Evolutionary conservation across 352 stramenopile species (phyloP).

Genomic region (Phytophthora palmivora): DNA sequence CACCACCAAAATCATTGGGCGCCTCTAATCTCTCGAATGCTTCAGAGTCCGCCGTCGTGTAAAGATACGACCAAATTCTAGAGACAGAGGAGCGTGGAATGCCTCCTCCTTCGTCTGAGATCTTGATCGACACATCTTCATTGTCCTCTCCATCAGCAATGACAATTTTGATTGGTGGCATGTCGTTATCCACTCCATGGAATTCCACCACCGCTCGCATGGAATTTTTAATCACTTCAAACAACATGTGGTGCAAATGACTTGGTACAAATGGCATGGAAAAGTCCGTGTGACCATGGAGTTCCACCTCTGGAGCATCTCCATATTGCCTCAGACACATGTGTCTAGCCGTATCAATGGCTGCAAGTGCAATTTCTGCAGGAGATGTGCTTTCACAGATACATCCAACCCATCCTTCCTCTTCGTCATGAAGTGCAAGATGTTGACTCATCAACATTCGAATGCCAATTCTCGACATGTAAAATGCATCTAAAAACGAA

Average conservation of each 20-base stretch:
- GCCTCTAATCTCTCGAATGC: slow-evolving; percentile 92
- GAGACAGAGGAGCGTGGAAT: slow-evolving; percentile 98
- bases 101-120: slow-evolving; percentile 99
- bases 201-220: slow-evolving; percentile 99
- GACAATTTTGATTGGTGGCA: slow-evolving; percentile 99
- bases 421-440: slow-evolving; percentile 94
- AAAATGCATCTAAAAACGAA: slow-evolving; percentile 99
- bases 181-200: slow-evolving; percentile 97
- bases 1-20: slow-evolving; percentile 86
- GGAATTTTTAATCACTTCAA: slow-evolving; percentile 99
- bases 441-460: slow-evolving; percentile 99
- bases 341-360: slow-evolving; percentile 98
- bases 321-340: slow-evolving; percentile 99
- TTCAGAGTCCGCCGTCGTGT: slow-evolving; percentile 98
- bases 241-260: slow-evolving; percentile 98
- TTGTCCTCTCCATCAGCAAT: slow-evolving; percentile 99
- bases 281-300: slow-evolving; percentile 98
- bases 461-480: slow-evolving; percentile 99
- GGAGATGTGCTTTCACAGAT: slow-evolving; percentile 97
- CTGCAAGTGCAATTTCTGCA: slow-evolving; percentile 95
- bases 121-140: slow-evolving; percentile 99
- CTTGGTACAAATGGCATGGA: slow-evolving; percentile 98
- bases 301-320: slow-evolving; percentile 98
- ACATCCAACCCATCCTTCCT: slow-evolving; percentile 90
- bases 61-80: slow-evolving; percentile 99